These are phyloP conservation scores for Cytospora paraplurivora DNA, from an alignment of 2,329 filamentous ascomycete species.

Conservation along the genomic window DNA sequence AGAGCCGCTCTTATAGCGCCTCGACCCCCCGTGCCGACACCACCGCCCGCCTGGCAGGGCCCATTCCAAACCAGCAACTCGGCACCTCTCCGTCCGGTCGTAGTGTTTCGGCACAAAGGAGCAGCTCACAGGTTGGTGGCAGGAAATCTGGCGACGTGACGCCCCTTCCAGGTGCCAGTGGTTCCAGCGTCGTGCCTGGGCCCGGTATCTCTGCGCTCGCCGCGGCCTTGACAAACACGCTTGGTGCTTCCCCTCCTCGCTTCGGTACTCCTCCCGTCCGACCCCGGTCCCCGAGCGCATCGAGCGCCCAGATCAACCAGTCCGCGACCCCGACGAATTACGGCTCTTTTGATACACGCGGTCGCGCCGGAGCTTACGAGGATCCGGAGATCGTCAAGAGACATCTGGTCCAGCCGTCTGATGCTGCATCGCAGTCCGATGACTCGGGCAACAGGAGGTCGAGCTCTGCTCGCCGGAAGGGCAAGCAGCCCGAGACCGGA, in stretches of 20 bases:
- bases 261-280: conserved; percentile 67
- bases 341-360: conserved; percentile 79
- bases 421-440: conserved; percentile 49
- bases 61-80: conserved; percentile 50
- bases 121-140: conserved; percentile 44
- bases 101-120: conserved; percentile 28
- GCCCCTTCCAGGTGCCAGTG: conserved; percentile 64
- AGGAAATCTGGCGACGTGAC: conserved; percentile 50
- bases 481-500: conserved; percentile 54
- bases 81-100: conserved; percentile 36
- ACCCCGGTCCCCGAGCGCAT: conserved; percentile 59
- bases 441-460: conserved; percentile 43
- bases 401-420: conserved; percentile 75
- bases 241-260: conserved; percentile 69
- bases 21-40: conserved; percentile 60
- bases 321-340: conserved; percentile 70
- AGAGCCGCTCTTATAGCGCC: conserved; percentile 50
- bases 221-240: conserved; percentile 77
- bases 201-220: conserved; percentile 87
- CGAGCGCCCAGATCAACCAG: conserved; percentile 47
- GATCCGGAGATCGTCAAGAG: conserved; percentile 89
- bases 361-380: conserved; percentile 69
- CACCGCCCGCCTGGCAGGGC: conserved; percentile 63
- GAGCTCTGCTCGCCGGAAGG: conserved; percentile 49
- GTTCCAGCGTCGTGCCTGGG: conserved; percentile 64